A percentile compares a stretch with the other conserved stretches of the same genome.
These are phyloP conservation scores for Scheffersomyces parashehatae DNA, from an alignment of 1,139 yeast genomes.

Conservation along the genomic window DNA sequence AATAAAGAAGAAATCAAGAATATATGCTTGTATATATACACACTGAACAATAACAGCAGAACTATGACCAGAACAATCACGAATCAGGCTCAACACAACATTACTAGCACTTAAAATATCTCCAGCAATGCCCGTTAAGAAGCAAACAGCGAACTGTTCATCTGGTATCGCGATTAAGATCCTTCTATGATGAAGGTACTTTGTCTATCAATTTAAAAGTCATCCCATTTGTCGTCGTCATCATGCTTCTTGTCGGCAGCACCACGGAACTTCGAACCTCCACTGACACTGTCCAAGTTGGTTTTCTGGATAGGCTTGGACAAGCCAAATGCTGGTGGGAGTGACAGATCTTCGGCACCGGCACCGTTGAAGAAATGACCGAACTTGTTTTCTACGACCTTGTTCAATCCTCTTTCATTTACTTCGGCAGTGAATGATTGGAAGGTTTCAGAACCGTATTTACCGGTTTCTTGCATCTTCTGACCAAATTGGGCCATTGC, in stretches of 20 bases:
- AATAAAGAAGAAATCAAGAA: too few relatives aligned
- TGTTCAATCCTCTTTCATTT: slow-evolving; percentile 34
- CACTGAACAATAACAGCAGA: too few relatives aligned
- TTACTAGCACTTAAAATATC: too few relatives aligned
- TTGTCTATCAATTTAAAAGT: slow-evolving; percentile 24
- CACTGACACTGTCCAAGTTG: slow-evolving; percentile 53
- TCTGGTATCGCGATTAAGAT: too few relatives aligned
- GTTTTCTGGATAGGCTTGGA: slow-evolving; percentile 61
- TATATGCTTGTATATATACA: too few relatives aligned
- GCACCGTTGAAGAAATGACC: slow-evolving; percentile 54
- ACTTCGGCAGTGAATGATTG: slow-evolving; percentile 57
- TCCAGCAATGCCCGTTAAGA: too few relatives aligned
- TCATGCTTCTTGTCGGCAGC: slow-evolving; percentile 22
- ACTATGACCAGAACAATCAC: too few relatives aligned
- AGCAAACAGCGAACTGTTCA: too few relatives aligned
- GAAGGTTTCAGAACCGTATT: slow-evolving; percentile 66
- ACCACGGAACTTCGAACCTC: slow-evolving; percentile 23
- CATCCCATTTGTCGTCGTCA: slow-evolving; percentile 48
- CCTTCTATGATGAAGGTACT: too few relatives aligned
- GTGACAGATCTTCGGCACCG: slow-evolving; percentile 25
- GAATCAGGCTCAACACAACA: too few relatives aligned
- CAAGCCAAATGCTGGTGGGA: slow-evolving; percentile 73
- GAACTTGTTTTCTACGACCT: slow-evolving; percentile 47
- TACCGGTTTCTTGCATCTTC: slow-evolving; percentile 86
- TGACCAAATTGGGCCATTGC: slow-evolving; percentile 97